These are phyloP conservation scores for Suillus weaverae DNA, from an alignment of 768 basidiomycete species.

Conservation along the genomic window DNA sequence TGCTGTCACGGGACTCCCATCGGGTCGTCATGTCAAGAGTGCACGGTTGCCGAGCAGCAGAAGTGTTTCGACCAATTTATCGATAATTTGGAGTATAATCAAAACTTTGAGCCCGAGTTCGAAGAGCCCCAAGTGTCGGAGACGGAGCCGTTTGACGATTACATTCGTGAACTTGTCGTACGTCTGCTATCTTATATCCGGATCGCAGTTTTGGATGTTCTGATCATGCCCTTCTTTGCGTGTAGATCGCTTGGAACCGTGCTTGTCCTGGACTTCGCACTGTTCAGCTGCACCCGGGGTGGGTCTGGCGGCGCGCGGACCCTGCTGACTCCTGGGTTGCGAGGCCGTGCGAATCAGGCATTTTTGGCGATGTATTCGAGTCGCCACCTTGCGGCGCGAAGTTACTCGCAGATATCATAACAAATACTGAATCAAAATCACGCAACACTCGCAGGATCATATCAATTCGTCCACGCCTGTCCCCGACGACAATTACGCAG, in stretches of 20 bases:
- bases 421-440: not conserved
- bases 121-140: not conserved
- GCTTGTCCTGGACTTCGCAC: constrained; percentile 39
- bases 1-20: not conserved
- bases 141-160: not conserved
- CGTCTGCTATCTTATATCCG: not conserved
- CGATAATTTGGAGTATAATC: not conserved
- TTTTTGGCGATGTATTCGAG: not conserved
- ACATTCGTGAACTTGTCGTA: constrained; percentile 3
- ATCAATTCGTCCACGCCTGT: not conserved
- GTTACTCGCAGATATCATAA: not conserved
- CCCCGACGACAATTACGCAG: not conserved
- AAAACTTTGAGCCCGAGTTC: not conserved
- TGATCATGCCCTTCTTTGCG: not conserved
- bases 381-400: not conserved
- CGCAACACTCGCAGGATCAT: not conserved
- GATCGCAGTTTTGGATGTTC: not conserved
- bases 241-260: constrained; percentile 44
- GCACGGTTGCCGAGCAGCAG: not conserved
- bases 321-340: not conserved
- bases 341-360: not conserved
- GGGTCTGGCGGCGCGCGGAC: constrained; percentile 38
- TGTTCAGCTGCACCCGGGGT: constrained; percentile 42
- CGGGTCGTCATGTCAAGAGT: not conserved
- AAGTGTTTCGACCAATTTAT: not conserved